Evolutionary conservation across 202 grass and related monocot genomes (phyloP), one percentile per base, ranked within the genome.

Genomic region (Carex sylvatica): DNA sequence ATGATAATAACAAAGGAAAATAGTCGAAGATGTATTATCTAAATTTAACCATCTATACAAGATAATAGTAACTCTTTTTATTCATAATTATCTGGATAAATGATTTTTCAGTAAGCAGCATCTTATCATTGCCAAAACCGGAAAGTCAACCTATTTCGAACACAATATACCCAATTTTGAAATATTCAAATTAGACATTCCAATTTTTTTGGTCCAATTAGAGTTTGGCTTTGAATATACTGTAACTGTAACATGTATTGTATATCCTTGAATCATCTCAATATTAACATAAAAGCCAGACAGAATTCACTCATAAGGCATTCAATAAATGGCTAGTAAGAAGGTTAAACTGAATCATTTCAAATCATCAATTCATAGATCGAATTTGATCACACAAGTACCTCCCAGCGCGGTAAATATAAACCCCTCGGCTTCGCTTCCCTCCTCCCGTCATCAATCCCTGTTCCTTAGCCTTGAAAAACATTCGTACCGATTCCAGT

Each of bases 331-430:
- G 4, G 6, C 49, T 53, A 52, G 2, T 74, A 74, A 26, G 11
- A 54, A 74, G 20, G 19, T 5, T 74, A 16, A 52, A 30, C 15
- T 53, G 16, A 74, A 16, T 28, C 19, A 31, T 54, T 70, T n/a
- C 22, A 10, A 82, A 18, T 51, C 23, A n/a, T 54, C 16, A 55
- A 16, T 74, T 74, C 23, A 75, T 9, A 58, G 31, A 56, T 35
- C 5, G 13, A 35, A 6, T 16, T 40, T 35, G 3, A 56, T n/a
- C 2, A 36, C 9, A 51, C 4, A 15, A 35, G 4, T 88, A 95
- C 93, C 93, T 88, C 23, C 93, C 93, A 73, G 91, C 87, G 47
- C 85, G 93, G 83, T 91, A 91, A 66, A 87, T 74, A 28, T 91
- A 93, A 83, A 88, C n/a, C 46, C 81, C 65, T 16, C 65, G 78